Evolutionary conservation across 2,329 filamentous ascomycete genomes (phyloP).

Genomic region (Colletotrichum chlorophyti): DNA sequence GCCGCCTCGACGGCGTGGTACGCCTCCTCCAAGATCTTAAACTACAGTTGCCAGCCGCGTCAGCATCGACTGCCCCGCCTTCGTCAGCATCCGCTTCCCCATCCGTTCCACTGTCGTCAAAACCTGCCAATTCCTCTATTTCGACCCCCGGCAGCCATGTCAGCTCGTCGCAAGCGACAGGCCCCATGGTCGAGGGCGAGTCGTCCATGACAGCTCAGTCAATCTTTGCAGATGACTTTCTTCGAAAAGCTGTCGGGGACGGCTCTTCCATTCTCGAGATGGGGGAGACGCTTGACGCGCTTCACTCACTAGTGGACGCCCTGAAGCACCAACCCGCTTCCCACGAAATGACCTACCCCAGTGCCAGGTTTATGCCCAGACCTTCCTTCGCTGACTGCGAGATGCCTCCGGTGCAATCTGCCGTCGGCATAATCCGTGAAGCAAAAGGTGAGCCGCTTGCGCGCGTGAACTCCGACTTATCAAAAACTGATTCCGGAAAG

Average conservation of each 20-base stretch:
- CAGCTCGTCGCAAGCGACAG: conserved; percentile 32
- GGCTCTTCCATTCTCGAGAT: conserved; percentile 39
- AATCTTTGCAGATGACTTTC: conserved; percentile 53
- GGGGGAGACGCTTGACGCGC: conserved; percentile 42
- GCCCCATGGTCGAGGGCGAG: conserved; percentile 49
- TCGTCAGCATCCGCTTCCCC: neutral
- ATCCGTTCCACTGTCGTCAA: neutral
- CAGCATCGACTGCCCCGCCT: neutral
- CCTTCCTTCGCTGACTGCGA: conserved; percentile 14
- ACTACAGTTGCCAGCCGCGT: conserved; percentile 31
- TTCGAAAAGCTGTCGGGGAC: conserved; percentile 43
- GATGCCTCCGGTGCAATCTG: conserved; percentile 28
- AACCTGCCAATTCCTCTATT: neutral
- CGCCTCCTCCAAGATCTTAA: conserved; percentile 42
- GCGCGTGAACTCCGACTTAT: too few species aligned
- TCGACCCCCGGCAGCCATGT: conserved; percentile 29
- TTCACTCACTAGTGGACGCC: conserved; percentile 38
- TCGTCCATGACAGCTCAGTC: conserved; percentile 54
- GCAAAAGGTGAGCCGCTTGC: conserved; percentile 28
- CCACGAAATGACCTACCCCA: conserved; percentile 35
- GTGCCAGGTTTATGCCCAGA: conserved; percentile 23
- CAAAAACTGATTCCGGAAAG: conserved; percentile 1
- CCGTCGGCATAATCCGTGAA: conserved; percentile 21
- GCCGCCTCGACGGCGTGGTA: conserved; percentile 41
- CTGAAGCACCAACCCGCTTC: conserved; percentile 35